Conservation (phyloP, 1,139 yeast genomes). For the Hansenula sp. region DNA sequence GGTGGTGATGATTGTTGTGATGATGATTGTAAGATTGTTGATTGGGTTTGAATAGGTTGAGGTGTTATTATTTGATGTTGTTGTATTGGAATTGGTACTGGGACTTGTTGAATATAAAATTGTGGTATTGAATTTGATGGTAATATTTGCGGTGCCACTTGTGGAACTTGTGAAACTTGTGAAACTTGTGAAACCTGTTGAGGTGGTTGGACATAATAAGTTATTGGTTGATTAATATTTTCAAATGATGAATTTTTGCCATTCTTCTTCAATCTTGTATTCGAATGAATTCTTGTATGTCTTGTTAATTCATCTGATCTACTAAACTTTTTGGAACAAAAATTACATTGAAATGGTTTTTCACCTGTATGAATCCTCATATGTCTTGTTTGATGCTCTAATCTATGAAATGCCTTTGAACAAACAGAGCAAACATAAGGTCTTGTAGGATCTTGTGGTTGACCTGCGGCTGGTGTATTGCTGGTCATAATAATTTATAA, state of each 20-base stretch:
- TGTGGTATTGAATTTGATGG: too few species aligned
- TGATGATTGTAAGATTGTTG: background rate
- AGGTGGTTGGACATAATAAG: conserved; percentile 21
- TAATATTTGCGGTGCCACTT: background rate
- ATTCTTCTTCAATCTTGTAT: conserved; percentile 52
- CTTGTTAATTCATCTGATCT: conserved; percentile 69
- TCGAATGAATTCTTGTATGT: conserved; percentile 62
- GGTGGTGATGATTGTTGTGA: conserved; percentile 3
- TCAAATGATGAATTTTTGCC: conserved; percentile 28
- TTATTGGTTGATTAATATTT: conserved; percentile 19
- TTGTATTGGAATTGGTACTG: conserved; percentile 4
- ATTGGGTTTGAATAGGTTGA: conserved; percentile 3
- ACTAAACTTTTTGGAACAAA: conserved; percentile 61
- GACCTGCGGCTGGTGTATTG: background rate
- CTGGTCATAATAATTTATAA: background rate
- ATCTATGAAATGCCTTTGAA: conserved; percentile 57
- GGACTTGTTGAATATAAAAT: conserved; percentile 1
- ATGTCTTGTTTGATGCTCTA: conserved; percentile 70
- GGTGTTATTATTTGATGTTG: conserved; percentile 4
- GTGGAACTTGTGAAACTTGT: background rate
- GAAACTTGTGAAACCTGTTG: conserved; percentile 3
- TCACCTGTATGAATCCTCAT: conserved; percentile 71
- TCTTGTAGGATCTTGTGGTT: conserved; percentile 19
- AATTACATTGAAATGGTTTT: conserved; percentile 71
- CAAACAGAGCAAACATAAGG: conserved; percentile 63